Evolutionary conservation across 805 yeast genomes (phyloP).

Genomic region (Spathaspora sp.): DNA sequence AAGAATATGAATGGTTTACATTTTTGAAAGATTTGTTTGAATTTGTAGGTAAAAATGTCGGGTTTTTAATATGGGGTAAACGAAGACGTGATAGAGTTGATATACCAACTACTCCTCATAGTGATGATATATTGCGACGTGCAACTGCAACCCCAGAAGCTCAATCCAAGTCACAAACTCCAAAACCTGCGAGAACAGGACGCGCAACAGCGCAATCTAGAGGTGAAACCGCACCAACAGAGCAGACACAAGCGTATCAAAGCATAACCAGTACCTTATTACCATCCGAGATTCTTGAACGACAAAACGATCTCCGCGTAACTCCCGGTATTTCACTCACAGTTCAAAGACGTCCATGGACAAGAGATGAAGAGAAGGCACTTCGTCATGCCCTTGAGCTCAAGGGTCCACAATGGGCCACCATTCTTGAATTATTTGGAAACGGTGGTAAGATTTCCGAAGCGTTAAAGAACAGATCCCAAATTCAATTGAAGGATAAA

Average conservation of each 20-base stretch:
- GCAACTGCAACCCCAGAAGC: slow-evolving; percentile 3
- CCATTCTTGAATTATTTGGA: slow-evolving; percentile 85
- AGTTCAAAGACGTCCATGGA: slow-evolving; percentile 68
- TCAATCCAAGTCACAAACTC: slow-evolving; percentile 1
- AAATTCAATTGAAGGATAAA: slow-evolving; percentile 91
- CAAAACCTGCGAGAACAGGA: neutral
- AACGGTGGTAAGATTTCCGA: slow-evolving; percentile 89
- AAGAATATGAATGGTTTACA: slow-evolving; percentile 80
- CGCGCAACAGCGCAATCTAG: slow-evolving; percentile 1
- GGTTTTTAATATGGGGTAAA: slow-evolving; percentile 68
- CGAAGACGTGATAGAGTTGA: slow-evolving; percentile 18
- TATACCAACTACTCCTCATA: slow-evolving; percentile 12
- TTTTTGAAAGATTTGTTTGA: slow-evolving; percentile 78
- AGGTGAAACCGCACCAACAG: slow-evolving; percentile 2
- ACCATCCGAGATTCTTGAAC: slow-evolving; percentile 43
- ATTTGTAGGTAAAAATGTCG: slow-evolving; percentile 72
- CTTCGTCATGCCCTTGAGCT: slow-evolving; percentile 73
- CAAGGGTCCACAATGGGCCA: slow-evolving; percentile 93
- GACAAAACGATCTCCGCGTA: slow-evolving; percentile 37
- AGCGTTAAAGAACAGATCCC: slow-evolving; percentile 79
- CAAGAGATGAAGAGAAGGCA: slow-evolving; percentile 83
- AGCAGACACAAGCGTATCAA: slow-evolving; percentile 16
- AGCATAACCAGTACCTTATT: slow-evolving; percentile 30
- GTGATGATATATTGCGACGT: slow-evolving; percentile 16
- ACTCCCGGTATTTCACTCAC: slow-evolving; percentile 24